Base-by-base conservation (phyloP, 108 stramenopile species). In the Discostella pseudostelligera region DNA sequence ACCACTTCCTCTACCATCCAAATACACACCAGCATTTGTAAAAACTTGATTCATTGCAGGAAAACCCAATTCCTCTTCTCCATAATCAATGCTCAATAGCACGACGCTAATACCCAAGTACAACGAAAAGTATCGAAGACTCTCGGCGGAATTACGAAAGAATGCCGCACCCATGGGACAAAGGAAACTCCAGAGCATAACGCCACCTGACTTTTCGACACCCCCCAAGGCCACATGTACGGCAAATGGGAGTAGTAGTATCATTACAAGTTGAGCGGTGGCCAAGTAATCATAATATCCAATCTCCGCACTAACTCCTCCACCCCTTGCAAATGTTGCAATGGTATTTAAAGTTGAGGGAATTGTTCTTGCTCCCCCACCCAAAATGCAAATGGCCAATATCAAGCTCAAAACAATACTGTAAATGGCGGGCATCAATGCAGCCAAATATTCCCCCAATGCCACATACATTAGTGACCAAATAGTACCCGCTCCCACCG, bases 161-260 rank as follows among this genome's bases (percentile, higher is more conserved):
- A 70, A 66, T 16, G 75, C 70, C 25, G 75, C 75, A 17, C 75
- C 75, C 50, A 76, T 65, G 48, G 75, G 75, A 71, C 69, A 76
- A 35, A 76, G 21, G 43, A 76, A 71, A 24, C 59, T 60, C 75
- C 75, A 76, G n/a, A 76, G 24, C 64, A 76, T 71, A n/a, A 76
- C 75, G 0, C 63, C 69, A 0, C 75, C 75, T 12, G 44, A 42
- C 1, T 39, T 45, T 17, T 59, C 57, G 10, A 76, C 40, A 4
- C 75, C 75, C 6, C 75, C 70, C 43, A 76, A 51, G 16, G 63
- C 70, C 9, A 70, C 44, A 46, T 76, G 75, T 0, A 76, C 63
- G 1, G 58, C 56, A 19, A 71, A 57, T 13, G 75, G 75, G 37
- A 70, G 44, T 14, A 70, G 16, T 29, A 76, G 49, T 32, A 76